Conservation (phyloP, 768 basidiomycete genomes). For the Hysterangium stoloniferum region DNA sequence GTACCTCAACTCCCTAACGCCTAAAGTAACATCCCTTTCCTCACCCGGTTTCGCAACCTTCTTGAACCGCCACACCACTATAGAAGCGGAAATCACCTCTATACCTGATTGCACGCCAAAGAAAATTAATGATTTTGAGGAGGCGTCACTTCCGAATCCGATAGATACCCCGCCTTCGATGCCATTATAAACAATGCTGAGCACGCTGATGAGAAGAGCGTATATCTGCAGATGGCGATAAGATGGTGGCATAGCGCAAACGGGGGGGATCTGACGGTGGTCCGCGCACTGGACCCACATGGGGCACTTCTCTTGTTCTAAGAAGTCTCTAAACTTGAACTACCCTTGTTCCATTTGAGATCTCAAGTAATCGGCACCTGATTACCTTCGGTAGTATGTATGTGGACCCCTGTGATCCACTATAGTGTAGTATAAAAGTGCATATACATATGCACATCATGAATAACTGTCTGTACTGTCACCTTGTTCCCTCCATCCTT, state of each 20-base stretch:
- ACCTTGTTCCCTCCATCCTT: too few relatives aligned
- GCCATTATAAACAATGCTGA: slow-evolving; percentile 31
- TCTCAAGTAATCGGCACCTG: too few relatives aligned
- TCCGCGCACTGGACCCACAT: too few relatives aligned
- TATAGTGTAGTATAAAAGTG: too few relatives aligned
- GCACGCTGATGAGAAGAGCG: slow-evolving; percentile 33
- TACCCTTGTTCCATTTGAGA: too few relatives aligned
- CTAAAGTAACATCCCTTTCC: slow-evolving; percentile 17
- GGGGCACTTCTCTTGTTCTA: too few relatives aligned
- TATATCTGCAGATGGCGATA: slow-evolving; percentile 30
- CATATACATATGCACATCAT: too few relatives aligned
- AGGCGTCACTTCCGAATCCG: slow-evolving; percentile 37
- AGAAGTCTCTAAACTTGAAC: too few relatives aligned
- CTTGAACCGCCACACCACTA: slow-evolving; percentile 40
- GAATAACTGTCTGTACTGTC: too few relatives aligned
- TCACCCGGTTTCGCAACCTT: slow-evolving; percentile 27
- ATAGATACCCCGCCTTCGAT: slow-evolving; percentile 36
- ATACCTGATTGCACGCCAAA: slow-evolving; percentile 42
- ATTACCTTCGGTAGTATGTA: too few relatives aligned
- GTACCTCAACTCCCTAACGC: slow-evolving; percentile 17
- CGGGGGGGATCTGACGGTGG: not conserved
- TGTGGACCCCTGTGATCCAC: too few relatives aligned
- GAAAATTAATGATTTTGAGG: slow-evolving; percentile 38
- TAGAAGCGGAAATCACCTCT: slow-evolving; percentile 37
- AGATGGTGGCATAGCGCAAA: slow-evolving; percentile 15